Evolutionary conservation across 2,329 filamentous ascomycete species (phyloP).

Genomic region (Biscogniauxia sp.): DNA sequence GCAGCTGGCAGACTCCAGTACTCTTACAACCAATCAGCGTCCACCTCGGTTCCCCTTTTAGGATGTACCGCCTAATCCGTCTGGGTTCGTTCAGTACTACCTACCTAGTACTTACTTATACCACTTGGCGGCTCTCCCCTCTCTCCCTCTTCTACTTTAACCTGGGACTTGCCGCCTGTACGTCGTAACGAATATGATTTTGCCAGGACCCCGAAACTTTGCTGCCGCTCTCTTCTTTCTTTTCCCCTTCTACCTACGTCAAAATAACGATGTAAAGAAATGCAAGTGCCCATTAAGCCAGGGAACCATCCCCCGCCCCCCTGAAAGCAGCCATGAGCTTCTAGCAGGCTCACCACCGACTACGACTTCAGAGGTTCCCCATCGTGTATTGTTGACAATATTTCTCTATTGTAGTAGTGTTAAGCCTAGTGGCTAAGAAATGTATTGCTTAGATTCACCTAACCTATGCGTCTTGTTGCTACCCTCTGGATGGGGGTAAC

Average conservation of each 20-base stretch:
- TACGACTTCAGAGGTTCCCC: neutral
- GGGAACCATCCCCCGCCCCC: constrained; percentile 25
- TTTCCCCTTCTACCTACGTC: neutral
- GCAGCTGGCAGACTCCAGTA: neutral
- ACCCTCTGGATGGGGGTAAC: neutral
- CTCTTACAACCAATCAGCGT: neutral
- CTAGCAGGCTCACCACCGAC: constrained; percentile 2
- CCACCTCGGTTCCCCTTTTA: neutral
- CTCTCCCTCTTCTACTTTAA: neutral
- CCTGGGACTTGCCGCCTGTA: neutral
- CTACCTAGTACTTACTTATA: too few species aligned
- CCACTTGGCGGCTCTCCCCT: neutral
- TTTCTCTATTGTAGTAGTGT: constrained; percentile 2
- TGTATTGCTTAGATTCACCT: neutral
- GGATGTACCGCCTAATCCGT: neutral
- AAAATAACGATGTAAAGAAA: neutral
- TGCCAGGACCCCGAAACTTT: neutral
- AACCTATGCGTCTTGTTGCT: neutral
- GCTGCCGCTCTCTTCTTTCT: neutral
- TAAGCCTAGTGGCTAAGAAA: neutral
- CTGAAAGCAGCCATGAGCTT: constrained; percentile 20
- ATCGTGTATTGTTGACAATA: neutral
- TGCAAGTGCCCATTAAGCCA: constrained; percentile 6
- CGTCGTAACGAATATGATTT: neutral
- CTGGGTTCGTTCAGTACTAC: too few species aligned